These are phyloP conservation scores for Phytomonas francai DNA, from an alignment of 208 protist genomes.

Conservation along the genomic window DNA sequence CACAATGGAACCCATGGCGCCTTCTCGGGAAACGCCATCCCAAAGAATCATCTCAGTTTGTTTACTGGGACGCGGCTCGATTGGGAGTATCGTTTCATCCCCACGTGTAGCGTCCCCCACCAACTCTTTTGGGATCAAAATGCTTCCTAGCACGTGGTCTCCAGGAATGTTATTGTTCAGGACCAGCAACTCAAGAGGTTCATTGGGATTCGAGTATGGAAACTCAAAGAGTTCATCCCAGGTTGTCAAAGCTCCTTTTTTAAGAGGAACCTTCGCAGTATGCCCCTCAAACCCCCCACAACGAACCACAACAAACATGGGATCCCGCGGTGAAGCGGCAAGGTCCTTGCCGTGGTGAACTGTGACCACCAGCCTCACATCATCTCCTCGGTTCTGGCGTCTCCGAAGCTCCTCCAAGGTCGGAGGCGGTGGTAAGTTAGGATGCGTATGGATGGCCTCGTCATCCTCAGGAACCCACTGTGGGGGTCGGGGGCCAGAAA, in stretches of 20 bases:
- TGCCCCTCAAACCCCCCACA: constrained; percentile 86
- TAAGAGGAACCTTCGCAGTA: constrained; percentile 73
- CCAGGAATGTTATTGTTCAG: constrained; percentile 60
- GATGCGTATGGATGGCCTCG: constrained; percentile 18
- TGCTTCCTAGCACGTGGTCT: constrained; percentile 57
- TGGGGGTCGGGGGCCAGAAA: constrained; percentile 23
- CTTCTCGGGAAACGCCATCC: constrained; percentile 43
- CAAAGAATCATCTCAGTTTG: constrained; percentile 29
- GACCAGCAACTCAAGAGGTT: constrained; percentile 74
- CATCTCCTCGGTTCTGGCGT: constrained; percentile 21
- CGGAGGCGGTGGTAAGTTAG: constrained; percentile 51
- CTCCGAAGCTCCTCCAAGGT: constrained; percentile 61
- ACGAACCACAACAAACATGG: constrained; percentile 73
- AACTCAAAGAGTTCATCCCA: constrained; percentile 90
- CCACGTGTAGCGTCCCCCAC: constrained; percentile 57
- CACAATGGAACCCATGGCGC: constrained; percentile 61
- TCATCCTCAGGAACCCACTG: constrained; percentile 44
- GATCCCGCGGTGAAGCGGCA: constrained; percentile 41
- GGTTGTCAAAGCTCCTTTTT: constrained; percentile 45
- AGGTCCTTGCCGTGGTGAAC: constrained; percentile 80
- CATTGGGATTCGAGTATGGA: constrained; percentile 73
- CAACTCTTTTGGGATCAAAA: constrained; percentile 56
- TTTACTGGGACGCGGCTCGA: constrained; percentile 62
- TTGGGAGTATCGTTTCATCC: constrained; percentile 67
- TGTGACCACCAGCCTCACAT: constrained; percentile 73